These are phyloP conservation scores for Skeletonema grethae DNA, from an alignment of 108 stramenopile genomes.

Conservation along the genomic window DNA sequence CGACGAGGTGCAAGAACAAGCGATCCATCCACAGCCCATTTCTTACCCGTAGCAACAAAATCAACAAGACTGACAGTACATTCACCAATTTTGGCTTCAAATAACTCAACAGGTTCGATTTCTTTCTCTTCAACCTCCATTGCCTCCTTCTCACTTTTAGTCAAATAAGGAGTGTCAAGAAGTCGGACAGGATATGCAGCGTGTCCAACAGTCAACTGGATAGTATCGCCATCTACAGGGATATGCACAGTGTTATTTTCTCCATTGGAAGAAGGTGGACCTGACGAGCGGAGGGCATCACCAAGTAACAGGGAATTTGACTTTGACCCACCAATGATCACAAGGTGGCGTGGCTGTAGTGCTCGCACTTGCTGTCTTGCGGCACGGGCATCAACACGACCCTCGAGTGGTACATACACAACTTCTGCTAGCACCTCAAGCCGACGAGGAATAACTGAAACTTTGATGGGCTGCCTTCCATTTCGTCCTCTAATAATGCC, in stretches of 20 bases:
- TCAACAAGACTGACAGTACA: conserved; percentile 88
- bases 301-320: conserved; percentile 60
- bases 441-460: conserved; percentile 59
- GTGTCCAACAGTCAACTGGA: conserved; percentile 77
- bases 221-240: conserved; percentile 69
- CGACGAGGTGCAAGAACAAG: conserved; percentile 78
- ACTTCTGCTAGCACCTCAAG: conserved; percentile 86
- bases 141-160: conserved; percentile 62
- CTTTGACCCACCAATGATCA: conserved; percentile 77
- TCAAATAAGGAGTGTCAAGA: conserved; percentile 80
- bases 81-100: conserved; percentile 77
- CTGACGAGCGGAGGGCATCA: conserved; percentile 61
- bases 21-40: conserved; percentile 83
- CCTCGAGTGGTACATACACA: conserved; percentile 81
- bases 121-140: conserved; percentile 43
- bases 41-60: conserved; percentile 83
- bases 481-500: conserved; percentile 89
- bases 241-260: conserved; percentile 34
- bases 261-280: conserved; percentile 6
- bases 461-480: conserved; percentile 82
- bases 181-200: conserved; percentile 79
- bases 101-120: conserved; percentile 61
- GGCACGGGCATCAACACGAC: conserved; percentile 80
- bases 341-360: conserved; percentile 83
- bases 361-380: conserved; percentile 87